Conservation (phyloP, 306 rosid genomes). For the Senna siamea region DNA sequence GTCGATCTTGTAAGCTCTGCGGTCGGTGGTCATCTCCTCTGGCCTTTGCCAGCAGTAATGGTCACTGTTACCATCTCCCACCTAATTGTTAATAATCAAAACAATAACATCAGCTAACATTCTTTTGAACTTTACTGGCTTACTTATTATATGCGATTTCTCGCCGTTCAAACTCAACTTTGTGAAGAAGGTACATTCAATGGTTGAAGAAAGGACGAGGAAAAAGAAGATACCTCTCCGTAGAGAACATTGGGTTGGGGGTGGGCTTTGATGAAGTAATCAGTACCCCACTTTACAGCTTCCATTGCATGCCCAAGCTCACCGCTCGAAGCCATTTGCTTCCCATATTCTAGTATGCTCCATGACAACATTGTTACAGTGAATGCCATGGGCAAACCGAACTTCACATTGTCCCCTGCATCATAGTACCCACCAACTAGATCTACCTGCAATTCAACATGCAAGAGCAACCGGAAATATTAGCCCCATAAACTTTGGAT, state of each 20-base stretch:
- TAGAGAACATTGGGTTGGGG: slow-evolving; percentile 85
- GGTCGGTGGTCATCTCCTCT: slow-evolving; percentile 98
- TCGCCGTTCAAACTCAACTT: slow-evolving; percentile 2
- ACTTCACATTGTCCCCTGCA: slow-evolving; percentile 98
- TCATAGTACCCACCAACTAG: slow-evolving; percentile 97
- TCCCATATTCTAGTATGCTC: slow-evolving; percentile 90
- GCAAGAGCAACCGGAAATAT: background rate
- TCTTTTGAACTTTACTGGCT: too few species aligned
- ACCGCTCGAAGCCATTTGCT: slow-evolving; percentile 75
- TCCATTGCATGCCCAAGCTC: slow-evolving; percentile 91
- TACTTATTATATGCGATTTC: too few species aligned
- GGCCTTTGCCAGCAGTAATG: slow-evolving; percentile 99
- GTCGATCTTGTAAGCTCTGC: slow-evolving; percentile 83
- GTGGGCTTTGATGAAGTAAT: slow-evolving; percentile 92
- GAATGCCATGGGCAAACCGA: slow-evolving; percentile 96
- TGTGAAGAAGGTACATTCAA: too few species aligned
- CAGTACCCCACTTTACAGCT: slow-evolving; percentile 96
- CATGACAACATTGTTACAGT: slow-evolving; percentile 97
- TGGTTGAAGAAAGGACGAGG: too few species aligned
- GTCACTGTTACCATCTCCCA: slow-evolving; percentile 95
- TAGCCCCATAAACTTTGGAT: background rate
- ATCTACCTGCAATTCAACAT: slow-evolving; percentile 63
- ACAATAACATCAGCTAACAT: slow-evolving; percentile 29
- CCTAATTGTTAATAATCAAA: slow-evolving; percentile 55
- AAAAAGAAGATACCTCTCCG: slow-evolving; percentile 69